Evolutionary conservation across 805 yeast genomes (phyloP).

Genomic region (Kazachstania psychrophila): DNA sequence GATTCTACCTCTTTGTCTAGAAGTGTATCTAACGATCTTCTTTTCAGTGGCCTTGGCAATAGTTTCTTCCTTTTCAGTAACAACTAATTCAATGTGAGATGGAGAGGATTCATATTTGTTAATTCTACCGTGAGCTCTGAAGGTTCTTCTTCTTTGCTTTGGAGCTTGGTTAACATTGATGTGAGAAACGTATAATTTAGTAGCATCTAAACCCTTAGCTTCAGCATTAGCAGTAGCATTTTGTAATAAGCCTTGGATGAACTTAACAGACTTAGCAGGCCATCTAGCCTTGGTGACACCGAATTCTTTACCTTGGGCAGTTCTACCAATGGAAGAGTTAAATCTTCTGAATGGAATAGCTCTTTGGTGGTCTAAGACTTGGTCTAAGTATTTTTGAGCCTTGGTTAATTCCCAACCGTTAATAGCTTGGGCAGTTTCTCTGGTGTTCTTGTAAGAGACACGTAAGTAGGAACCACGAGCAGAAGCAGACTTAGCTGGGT

Average conservation of each 20-base stretch:
- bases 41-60: slow-evolving; percentile 84
- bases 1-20: slow-evolving; percentile 90
- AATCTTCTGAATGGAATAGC: slow-evolving; percentile 99
- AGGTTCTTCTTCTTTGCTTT: slow-evolving; percentile 99
- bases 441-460: slow-evolving; percentile 99
- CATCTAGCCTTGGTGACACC: slow-evolving; percentile 99
- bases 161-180: slow-evolving; percentile 99
- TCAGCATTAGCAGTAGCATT: slow-evolving; percentile 99
- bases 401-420: slow-evolving; percentile 95
- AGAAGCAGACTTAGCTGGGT: slow-evolving; percentile 99
- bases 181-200: slow-evolving; percentile 91
- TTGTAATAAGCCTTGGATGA: slow-evolving; percentile 85
- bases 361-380: slow-evolving; percentile 96
- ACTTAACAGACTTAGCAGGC: slow-evolving; percentile 98
- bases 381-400: slow-evolving; percentile 93
- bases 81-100: slow-evolving; percentile 95
- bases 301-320: slow-evolving; percentile 99
- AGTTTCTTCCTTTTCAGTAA: slow-evolving; percentile 90
- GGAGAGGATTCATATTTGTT: slow-evolving; percentile 98
- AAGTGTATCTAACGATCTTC: slow-evolving; percentile 60
- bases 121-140: slow-evolving; percentile 99
- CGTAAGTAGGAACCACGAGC: slow-evolving; percentile 99
- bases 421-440: slow-evolving; percentile 98
- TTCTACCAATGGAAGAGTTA: slow-evolving; percentile 94
- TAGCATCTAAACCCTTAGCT: slow-evolving; percentile 94